Evolutionary conservation across 345 rosid genomes (phyloP).

Genomic region (Balakata baccata): DNA sequence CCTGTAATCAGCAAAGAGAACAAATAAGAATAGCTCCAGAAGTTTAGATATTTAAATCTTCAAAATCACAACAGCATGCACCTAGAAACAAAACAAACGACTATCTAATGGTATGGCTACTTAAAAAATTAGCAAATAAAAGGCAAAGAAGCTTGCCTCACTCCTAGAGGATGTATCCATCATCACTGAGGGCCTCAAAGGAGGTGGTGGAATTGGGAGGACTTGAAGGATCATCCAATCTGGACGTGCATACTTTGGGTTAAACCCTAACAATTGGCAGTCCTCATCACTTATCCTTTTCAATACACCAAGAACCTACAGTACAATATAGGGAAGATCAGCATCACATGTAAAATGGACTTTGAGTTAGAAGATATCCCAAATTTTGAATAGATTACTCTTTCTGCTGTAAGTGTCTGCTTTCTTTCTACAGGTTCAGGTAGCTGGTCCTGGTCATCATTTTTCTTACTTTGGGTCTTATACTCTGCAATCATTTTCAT

Average conservation of each 20-base stretch:
- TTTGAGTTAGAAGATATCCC: not conserved
- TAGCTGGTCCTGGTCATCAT: slow-evolving; percentile 81
- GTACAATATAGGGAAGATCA: slow-evolving; percentile 8
- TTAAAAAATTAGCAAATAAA: not conserved
- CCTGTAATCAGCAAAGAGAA: slow-evolving; percentile 48
- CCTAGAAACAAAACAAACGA: not conserved
- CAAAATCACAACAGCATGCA: not conserved
- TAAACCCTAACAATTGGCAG: slow-evolving; percentile 75
- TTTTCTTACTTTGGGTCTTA: slow-evolving; percentile 70
- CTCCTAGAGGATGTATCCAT: slow-evolving; percentile 90
- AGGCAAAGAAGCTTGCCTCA: slow-evolving; percentile 47
- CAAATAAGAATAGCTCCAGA: not conserved
- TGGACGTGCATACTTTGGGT: slow-evolving; percentile 97
- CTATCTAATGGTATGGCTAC: too few species aligned
- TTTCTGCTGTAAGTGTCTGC: slow-evolving; percentile 91
- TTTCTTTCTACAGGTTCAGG: slow-evolving; percentile 96
- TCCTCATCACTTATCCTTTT: slow-evolving; percentile 96
- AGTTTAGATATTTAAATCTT: not conserved
- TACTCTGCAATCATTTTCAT: slow-evolving; percentile 96
- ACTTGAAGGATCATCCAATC: slow-evolving; percentile 99
- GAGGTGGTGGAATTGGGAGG: slow-evolving; percentile 98
- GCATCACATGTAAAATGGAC: not conserved
- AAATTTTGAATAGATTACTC: slow-evolving; percentile 38
- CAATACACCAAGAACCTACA: slow-evolving; percentile 78
- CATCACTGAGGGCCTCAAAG: slow-evolving; percentile 98